Conservation (phyloP, 768 basidiomycete genomes). For the Plicaturopsis crispa region DNA sequence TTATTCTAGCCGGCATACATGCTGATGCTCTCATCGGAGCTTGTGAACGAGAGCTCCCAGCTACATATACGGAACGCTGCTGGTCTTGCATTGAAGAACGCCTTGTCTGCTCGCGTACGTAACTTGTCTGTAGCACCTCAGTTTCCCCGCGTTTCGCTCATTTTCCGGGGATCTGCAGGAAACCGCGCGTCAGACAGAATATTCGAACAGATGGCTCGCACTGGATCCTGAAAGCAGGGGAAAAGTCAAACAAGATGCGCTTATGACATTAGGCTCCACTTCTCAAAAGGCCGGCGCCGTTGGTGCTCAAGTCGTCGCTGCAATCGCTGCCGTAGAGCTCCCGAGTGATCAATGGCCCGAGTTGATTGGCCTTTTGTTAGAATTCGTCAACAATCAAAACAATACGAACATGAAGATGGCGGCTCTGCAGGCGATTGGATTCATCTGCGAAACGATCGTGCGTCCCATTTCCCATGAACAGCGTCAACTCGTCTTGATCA, state of each 20-base stretch:
- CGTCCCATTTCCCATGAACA: slow-evolving; percentile 25
- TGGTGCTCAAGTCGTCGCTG: slow-evolving; percentile 89
- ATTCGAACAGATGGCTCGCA: slow-evolving; percentile 76
- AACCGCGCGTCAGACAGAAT: slow-evolving; percentile 62
- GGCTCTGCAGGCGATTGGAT: slow-evolving; percentile 92
- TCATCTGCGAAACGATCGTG: slow-evolving; percentile 94
- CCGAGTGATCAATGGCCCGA: slow-evolving; percentile 85
- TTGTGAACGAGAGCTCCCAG: slow-evolving; percentile 66
- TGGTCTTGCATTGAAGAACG: slow-evolving; percentile 94
- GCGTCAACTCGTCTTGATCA: slow-evolving; percentile 10
- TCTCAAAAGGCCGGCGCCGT: slow-evolving; percentile 71
- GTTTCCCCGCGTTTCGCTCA: slow-evolving; percentile 13
- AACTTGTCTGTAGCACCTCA: slow-evolving; percentile 12
- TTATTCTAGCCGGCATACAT: slow-evolving; percentile 90
- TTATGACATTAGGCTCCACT: slow-evolving; percentile 74
- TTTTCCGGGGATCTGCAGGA: slow-evolving; percentile 44
- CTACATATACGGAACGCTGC: slow-evolving; percentile 89
- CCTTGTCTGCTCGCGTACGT: slow-evolving; percentile 82
- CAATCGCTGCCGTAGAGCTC: slow-evolving; percentile 90
- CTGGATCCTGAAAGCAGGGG: slow-evolving; percentile 57
- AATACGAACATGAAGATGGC: slow-evolving; percentile 76
- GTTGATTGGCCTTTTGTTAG: slow-evolving; percentile 80
- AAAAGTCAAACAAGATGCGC: slow-evolving; percentile 85
- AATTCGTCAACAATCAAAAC: slow-evolving; percentile 68
- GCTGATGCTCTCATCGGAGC: slow-evolving; percentile 79